A percentile compares a stretch with the other conserved stretches of the same genome.
Evolutionary conservation across 495 filamentous ascomycete genomes (phyloP).

Genomic region (Neurospora sp.): DNA sequence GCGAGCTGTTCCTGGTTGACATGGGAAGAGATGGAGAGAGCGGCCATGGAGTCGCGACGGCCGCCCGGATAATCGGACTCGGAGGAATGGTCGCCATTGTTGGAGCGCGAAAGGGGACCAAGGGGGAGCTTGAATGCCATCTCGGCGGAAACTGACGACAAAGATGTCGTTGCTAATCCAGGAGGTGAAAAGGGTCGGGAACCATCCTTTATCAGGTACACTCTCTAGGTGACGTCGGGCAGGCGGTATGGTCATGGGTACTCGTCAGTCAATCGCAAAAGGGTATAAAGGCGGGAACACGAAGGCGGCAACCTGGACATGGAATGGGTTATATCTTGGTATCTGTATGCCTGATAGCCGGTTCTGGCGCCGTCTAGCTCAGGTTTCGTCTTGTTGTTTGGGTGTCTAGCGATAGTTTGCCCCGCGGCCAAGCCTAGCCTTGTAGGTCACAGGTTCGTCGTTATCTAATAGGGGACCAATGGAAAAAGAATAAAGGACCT

Average conservation of each 20-base stretch:
- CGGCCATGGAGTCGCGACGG: slow-evolving; percentile 55
- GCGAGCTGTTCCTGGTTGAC: slow-evolving; percentile 62
- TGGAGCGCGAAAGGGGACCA: not conserved
- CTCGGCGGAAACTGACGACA: not conserved
- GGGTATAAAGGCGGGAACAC: not conserved
- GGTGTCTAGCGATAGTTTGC: not conserved
- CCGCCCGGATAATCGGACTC: not conserved
- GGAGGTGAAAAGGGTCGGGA: not conserved
- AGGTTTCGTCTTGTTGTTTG: not conserved
- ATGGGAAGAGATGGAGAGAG: slow-evolving; percentile 42
- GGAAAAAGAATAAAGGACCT: not conserved
- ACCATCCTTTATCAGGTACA: not conserved
- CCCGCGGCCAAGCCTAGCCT: not conserved
- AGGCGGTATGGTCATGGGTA: not conserved
- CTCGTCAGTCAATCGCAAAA: not conserved
- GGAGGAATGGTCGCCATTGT: not conserved
- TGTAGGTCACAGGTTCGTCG: not conserved
- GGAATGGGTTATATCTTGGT: not conserved
- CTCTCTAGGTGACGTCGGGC: not conserved
- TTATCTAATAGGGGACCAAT: not conserved
- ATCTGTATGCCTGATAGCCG: not conserved
- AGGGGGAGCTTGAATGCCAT: not conserved
- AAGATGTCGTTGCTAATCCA: not conserved
- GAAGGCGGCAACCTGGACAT: not conserved
- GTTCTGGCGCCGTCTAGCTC: not conserved